Evolutionary conservation across 208 protist species (phyloP), one percentile per base, ranked within the genome.

Genomic region (Leishmania arabica): DNA sequence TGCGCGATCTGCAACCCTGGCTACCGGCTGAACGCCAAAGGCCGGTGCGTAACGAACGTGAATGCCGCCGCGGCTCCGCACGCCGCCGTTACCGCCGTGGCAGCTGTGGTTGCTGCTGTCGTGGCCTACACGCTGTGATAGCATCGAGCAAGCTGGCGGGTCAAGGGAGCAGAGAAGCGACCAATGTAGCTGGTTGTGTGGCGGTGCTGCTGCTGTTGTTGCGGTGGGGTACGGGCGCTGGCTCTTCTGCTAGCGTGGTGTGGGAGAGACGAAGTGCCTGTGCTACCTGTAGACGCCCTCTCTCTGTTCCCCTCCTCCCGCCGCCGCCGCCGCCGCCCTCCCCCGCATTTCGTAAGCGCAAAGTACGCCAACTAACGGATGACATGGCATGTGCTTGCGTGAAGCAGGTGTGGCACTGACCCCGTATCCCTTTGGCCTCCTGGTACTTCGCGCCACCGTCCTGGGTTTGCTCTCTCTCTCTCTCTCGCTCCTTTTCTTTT

Each of bases 61-160:
- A 84, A 77, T 37, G 76, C 42, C 37, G 66, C 81, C 27, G 66
- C 53, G 27, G 75, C 47, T 15, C 69, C 75, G 37, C 56, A 84
- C 47, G 72, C 56, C 21, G 19, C 49, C 6, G 81, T 80, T 49
- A 76, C 81, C 24, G 75, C 54, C 19, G n/a, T 76, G 53, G 69
- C 66, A 13, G 75, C 73, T 5, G 8, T 76, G 45, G 45, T 66
- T 68, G 66, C 47, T 21, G 75, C 69, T n/a, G 40, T 47, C 42
- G 42, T 84, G 69, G 66, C 68, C 45, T 84, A 84, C 70, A 68
- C 51, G 45, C 60, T 80, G 76, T 84, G 24, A 75, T 34, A 27
- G 66, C 66, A 21, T 47, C 13, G 49, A 56, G 31, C 4, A 45
- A 24, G 11, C 6, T 27, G 45, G 3, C 31, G 27, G 27, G 71